Percentiles rank a stretch among this genome's conserved stretches.
phyloP scores from a whole-genome alignment of 495 filamentous ascomycete species.

The Cladorrhinum samala region DNA sequence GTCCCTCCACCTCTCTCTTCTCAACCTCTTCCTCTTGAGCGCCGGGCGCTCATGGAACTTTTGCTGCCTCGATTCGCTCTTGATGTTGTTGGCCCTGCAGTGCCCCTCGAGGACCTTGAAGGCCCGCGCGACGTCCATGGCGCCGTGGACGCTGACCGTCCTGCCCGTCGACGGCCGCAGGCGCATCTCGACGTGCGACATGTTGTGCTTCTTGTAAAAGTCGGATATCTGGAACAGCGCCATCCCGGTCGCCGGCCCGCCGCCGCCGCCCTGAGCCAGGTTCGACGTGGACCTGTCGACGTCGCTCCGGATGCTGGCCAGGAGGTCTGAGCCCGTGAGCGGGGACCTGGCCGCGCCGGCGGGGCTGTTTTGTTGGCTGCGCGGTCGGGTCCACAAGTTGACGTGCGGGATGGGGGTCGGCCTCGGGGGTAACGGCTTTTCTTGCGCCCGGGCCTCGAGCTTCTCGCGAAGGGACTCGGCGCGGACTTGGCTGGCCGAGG shows the following conservation, averaged over 20 bases:
- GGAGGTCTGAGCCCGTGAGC: not conserved
- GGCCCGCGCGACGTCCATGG: constrained; percentile 48
- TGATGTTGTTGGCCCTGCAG: constrained; percentile 46
- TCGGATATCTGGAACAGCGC: constrained; percentile 9
- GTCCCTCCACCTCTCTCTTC: constrained; percentile 57
- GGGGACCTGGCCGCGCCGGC: not conserved
- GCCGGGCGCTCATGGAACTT: constrained; percentile 65
- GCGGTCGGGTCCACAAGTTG: not conserved
- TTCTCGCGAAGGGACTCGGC: not conserved
- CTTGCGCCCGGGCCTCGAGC: not conserved
- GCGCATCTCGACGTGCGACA: constrained; percentile 26
- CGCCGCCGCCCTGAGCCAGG: too few relatives aligned
- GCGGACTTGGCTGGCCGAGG: not conserved
- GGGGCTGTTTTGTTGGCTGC: not conserved
- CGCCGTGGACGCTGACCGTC: constrained; percentile 44
- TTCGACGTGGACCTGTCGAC: too few relatives aligned
- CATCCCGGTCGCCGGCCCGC: too few relatives aligned
- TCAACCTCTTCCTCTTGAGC: constrained; percentile 66
- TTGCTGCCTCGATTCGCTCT: constrained; percentile 44
- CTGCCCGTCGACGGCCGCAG: constrained; percentile 53
- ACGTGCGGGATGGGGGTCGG: not conserved
- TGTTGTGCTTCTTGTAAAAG: constrained; percentile 11
- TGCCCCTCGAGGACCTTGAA: constrained; percentile 46
- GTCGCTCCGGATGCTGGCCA: too few relatives aligned
- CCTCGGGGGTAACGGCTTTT: not conserved